Percentiles rank a stretch among this genome's conserved stretches.
Evolutionary conservation across 2,329 filamentous ascomycete genomes (phyloP).

Genomic region (Scedosporium boydii): DNA sequence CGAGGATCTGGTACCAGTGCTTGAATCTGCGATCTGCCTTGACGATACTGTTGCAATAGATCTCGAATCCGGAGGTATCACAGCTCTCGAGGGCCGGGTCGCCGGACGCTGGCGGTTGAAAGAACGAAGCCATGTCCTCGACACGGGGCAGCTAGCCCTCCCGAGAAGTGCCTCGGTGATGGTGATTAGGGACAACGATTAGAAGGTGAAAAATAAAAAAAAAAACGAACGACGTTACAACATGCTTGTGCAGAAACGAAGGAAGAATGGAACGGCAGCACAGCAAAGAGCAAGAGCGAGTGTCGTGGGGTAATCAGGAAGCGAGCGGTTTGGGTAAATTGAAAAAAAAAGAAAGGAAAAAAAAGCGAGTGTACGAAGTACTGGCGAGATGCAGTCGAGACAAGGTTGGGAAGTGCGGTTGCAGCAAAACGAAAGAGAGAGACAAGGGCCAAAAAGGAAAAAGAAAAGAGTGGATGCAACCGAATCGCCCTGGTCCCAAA

Average conservation of each 20-base stretch:
- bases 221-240: neutral
- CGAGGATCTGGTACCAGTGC: constrained; percentile 18
- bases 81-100: constrained; percentile 17
- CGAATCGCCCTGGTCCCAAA: too few species aligned
- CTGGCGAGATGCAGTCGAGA: neutral
- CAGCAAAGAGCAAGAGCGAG: neutral
- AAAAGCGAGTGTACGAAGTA: neutral
- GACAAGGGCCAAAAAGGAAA: too few species aligned
- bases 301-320: neutral
- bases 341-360: neutral
- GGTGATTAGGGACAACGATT: neutral
- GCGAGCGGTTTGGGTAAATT: neutral
- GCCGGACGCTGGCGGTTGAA: constrained; percentile 18
- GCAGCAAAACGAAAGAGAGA: neutral
- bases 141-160: neutral
- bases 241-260: neutral
- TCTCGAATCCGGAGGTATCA: constrained; percentile 13
- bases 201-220: neutral
- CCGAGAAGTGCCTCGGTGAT: neutral
- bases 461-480: too few species aligned
- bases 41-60: constrained; percentile 22
- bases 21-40: constrained; percentile 13
- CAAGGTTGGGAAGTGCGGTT: neutral
- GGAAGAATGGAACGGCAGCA: neutral
- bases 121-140: constrained; percentile 22